Conservation (phyloP, 139 green algal genomes). For the Chlamydomonas schloesseri region DNA sequence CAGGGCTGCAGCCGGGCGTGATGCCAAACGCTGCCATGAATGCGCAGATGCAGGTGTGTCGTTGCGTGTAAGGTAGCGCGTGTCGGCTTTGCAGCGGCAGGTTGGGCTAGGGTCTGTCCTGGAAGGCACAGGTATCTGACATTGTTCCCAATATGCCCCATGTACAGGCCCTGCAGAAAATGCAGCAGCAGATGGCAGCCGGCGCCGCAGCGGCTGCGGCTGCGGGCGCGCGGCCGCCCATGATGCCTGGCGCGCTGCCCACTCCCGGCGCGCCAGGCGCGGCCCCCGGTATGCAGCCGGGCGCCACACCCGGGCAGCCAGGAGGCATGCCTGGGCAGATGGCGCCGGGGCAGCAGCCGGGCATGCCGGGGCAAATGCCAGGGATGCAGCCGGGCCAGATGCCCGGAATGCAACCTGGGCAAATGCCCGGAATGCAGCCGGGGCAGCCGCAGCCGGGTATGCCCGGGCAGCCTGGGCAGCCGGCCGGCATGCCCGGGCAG, state of each 20-base stretch:
- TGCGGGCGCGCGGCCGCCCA: not conserved
- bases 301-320: not conserved
- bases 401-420: not conserved
- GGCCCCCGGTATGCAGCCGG: not conserved
- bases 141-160: no score
- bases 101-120: no score
- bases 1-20: no score
- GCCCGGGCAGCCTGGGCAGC: not conserved
- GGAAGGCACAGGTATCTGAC: no score
- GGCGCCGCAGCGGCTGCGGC: not conserved
- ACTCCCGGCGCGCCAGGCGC: not conserved
- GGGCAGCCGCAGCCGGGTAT: not conserved
- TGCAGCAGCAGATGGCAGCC: conserved; percentile 34
- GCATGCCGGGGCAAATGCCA: not conserved
- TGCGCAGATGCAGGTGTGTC: no score
- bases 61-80: no score
- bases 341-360: not conserved
- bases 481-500: not conserved
- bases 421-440: not conserved
- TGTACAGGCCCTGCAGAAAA: conserved; percentile 34
- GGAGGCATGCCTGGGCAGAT: not conserved
- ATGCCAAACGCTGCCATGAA: conserved; percentile 19
- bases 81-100: no score
- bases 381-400: not conserved
- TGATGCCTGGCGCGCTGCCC: conserved; percentile 17